phyloP scores from a whole-genome alignment of 306 rosid genomes.

The Casuarina equisetifolia region DNA sequence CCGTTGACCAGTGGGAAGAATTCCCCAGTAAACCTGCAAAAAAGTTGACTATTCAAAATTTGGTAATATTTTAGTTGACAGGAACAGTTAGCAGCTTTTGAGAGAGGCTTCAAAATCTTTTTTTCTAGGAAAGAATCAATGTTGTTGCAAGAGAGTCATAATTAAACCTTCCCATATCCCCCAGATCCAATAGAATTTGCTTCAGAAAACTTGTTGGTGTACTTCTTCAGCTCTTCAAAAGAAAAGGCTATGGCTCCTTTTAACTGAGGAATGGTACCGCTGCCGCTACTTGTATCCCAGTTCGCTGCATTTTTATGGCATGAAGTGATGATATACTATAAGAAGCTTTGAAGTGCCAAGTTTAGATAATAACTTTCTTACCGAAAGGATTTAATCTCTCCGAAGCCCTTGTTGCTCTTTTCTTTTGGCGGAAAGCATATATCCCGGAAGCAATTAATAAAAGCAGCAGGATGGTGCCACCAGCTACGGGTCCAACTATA shows the following conservation, averaged over 20 bases:
- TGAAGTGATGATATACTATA: not conserved
- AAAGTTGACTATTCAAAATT: not conserved
- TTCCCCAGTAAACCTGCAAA: constrained; percentile 43
- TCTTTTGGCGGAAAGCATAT: constrained; percentile 57
- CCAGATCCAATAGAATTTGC: constrained; percentile 56
- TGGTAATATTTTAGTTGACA: not conserved
- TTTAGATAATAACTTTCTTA: not conserved
- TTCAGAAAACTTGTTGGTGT: constrained; percentile 47
- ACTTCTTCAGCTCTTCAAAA: constrained; percentile 62
- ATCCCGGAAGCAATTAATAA: constrained; percentile 41
- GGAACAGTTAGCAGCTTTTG: not conserved
- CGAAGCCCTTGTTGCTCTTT: constrained; percentile 36
- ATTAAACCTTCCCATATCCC: constrained; percentile 73
- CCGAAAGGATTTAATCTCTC: constrained; percentile 43
- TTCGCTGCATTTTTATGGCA: constrained; percentile 40
- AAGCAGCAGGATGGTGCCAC: constrained; percentile 53
- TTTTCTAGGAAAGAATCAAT: not conserved
- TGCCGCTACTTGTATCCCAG: constrained; percentile 44
- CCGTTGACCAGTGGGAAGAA: constrained; percentile 35
- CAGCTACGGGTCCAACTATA: constrained; percentile 62
- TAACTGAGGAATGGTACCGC: constrained; percentile 37
- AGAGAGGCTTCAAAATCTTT: not conserved
- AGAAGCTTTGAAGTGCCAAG: not conserved
- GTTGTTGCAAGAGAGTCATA: not conserved
- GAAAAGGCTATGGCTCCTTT: constrained; percentile 68